Conservation (phyloP, 2,329 filamentous ascomycete species). For the Macrophomina tecta region DNA sequence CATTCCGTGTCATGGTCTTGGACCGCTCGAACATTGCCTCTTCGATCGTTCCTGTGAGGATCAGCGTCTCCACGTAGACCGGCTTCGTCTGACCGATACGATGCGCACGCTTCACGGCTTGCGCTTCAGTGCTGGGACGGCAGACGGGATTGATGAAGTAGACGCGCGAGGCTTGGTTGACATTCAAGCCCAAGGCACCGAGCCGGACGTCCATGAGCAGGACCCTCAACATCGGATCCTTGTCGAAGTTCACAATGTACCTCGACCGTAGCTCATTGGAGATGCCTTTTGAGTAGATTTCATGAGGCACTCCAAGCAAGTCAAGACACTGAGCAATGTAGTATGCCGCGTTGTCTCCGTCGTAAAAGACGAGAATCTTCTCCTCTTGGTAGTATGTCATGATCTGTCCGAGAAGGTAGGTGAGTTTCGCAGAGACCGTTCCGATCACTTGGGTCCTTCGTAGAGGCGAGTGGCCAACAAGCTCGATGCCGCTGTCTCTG, state of each 20-base stretch:
- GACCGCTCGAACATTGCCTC: slow-evolving; percentile 80
- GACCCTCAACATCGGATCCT: slow-evolving; percentile 72
- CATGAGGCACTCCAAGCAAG: slow-evolving; percentile 66
- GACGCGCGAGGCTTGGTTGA: slow-evolving; percentile 80
- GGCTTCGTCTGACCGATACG: slow-evolving; percentile 81
- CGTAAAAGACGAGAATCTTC: slow-evolving; percentile 93
- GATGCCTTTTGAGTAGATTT: slow-evolving; percentile 71
- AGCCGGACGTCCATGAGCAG: slow-evolving; percentile 90
- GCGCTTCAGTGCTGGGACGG: slow-evolving; percentile 81
- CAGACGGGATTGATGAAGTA: slow-evolving; percentile 91
- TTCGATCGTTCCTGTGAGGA: slow-evolving; percentile 80
- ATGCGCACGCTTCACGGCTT: slow-evolving; percentile 89
- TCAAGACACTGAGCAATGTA: slow-evolving; percentile 86
- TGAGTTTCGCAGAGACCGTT: slow-evolving; percentile 85
- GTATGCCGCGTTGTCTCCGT: slow-evolving; percentile 83
- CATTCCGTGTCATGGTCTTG: slow-evolving; percentile 71
- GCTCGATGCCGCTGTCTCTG: slow-evolving; percentile 37
- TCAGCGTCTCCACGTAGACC: slow-evolving; percentile 85
- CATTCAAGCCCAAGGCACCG: slow-evolving; percentile 85
- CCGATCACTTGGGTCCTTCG: slow-evolving; percentile 70
- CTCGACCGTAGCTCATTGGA: slow-evolving; percentile 68
- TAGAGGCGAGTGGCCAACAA: slow-evolving; percentile 59
- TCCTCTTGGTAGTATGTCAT: slow-evolving; percentile 70
- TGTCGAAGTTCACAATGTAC: slow-evolving; percentile 81
- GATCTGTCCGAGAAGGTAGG: slow-evolving; percentile 80